Base-by-base conservation (phyloP, 257 asterid species). In the Nicotiana tabacum region DNA sequence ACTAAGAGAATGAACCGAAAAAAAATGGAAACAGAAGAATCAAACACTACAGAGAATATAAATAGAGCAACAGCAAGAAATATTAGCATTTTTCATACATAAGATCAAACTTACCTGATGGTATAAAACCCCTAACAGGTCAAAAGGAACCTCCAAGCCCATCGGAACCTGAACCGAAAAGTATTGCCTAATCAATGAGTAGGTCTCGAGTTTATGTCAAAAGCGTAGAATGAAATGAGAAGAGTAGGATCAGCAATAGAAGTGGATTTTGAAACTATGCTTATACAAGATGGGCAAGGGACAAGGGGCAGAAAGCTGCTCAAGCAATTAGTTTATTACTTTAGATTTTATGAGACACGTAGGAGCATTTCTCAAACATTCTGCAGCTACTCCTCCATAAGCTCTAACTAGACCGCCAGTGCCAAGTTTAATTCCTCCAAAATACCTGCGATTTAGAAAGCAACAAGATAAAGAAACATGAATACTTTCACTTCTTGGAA, bases 381-480 rank as follows among this genome's bases (percentile, higher is more conserved):
- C 98, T 51, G 98, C 85, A 64, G 98, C 93, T 3, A 91, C 95
- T 82, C 98, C 98, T 89, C 99, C 98, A 84, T 96, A 96, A 69
- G 99, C 98, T 89, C 98, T 91, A 81, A 96, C 98, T 67, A 96
- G 78, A 84, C 99, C 99, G 81, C 99, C 99, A n/a, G 98, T 93
- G 61, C 99, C 98, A 64, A 96, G 98, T 84, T 96, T 94, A 86
- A 94, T 96, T 82, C 99, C 99, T 85, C 98, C 98, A 81, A 96
- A 94, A 81, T 94, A 86, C 88, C 99, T 96, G 80, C 29, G 24
- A 60, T 57, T 66, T 58, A 77, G 46, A 80, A 77, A 30, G 61
- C 68, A 77, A 69, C 29, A 32, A 46, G 4, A 82, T 80, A 37
- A 56, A 67, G 27, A 65, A 1, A 8, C 4, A 46, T 16, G 16